Base-by-base conservation (phyloP, 305 asterid species). In the Solanum hybrid region DNA sequence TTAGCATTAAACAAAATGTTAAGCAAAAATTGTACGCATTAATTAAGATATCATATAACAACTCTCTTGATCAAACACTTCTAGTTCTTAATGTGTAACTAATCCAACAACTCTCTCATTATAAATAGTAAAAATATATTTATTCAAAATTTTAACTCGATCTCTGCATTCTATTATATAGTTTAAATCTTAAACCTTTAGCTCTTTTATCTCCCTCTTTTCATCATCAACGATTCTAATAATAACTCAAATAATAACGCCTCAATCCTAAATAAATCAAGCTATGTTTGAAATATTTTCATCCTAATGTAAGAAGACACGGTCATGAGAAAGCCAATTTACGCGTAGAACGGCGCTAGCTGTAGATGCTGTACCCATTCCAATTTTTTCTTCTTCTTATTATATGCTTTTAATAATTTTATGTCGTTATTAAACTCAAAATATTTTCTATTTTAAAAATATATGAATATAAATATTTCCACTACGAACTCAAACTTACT, bases 331-430 rank as follows among this genome's bases (percentile, higher is more conserved):
- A 73, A 32, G 83, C 72, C 10, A 20, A 70, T 65, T 29, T 7
- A 32, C 77, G 85, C 85, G 70, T 34, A 27, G 45, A 57, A 85
- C 51, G 51, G 45, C 12, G 77, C 26, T 88, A 82, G 87, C 87
- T 83, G 90, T 32, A 72, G 4, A 79, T 79, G 88, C 81, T 83
- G 37, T 91, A 51, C 45, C 36, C 5, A 32, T 41, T 89, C 38
- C 73, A 24, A 4, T 13, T n/a, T 27, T 39, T 27, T 32, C 4
- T 15, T 24, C 24, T 15, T 32, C 17, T 39, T 27, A 6, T 51
- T 61, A 61, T 61, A 61, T 20, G 72, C 72, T 61, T 61, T 61
- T 17, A 34, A 20, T 31, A 5, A 79, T 65, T 26, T 87, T 87
- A 32, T 38, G 51, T 24, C 77, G n/a, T 12, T 84, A 22, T 84